phyloP scores from a whole-genome alignment of 2,329 filamentous ascomycete genomes.

The Lojkania enalia region DNA sequence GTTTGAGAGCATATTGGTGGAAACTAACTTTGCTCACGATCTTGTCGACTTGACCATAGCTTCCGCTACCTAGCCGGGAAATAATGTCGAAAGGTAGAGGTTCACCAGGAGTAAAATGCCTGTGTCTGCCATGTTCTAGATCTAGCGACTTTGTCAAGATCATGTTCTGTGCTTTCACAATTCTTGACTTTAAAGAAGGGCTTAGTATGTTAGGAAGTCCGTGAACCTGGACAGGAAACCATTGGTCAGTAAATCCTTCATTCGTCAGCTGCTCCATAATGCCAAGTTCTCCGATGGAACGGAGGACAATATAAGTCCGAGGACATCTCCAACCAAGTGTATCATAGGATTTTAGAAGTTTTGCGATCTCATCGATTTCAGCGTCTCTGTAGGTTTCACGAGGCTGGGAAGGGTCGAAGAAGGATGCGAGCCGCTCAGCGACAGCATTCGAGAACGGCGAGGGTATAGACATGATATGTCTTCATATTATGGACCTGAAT shows the following conservation, averaged over 20 bases:
- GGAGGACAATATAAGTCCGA: conserved; percentile 33
- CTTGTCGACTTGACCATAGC: conserved; percentile 27
- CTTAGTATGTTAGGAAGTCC: conserved; percentile 24
- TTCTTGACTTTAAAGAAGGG: conserved; percentile 12
- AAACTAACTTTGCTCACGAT: conserved; percentile 28
- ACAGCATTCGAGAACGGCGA: too few species aligned
- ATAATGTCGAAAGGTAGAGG: conserved; percentile 24
- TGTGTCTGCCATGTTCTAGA: conserved; percentile 25
- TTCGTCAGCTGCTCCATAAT: conserved; percentile 25
- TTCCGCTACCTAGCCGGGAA: conserved; percentile 26
- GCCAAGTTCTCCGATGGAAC: conserved; percentile 23
- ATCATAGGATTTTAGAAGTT: conserved; percentile 13
- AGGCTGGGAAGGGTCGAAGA: too few species aligned
- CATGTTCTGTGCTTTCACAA: conserved; percentile 27
- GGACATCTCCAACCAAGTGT: conserved; percentile 16
- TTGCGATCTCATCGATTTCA: conserved; percentile 22
- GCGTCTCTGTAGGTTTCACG: conserved; percentile 14
- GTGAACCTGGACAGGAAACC: conserved; percentile 27
- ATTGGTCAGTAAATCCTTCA: conserved; percentile 28
- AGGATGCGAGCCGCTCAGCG: too few species aligned
- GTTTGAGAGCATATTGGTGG: conserved; percentile 35
- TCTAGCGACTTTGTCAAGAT: conserved; percentile 22
- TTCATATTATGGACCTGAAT: too few species aligned
- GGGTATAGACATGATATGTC: too few species aligned
- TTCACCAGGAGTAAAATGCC: conserved; percentile 24